These are phyloP conservation scores for Prunus mira DNA, from an alignment of 306 rosid genomes.

Conservation along the genomic window DNA sequence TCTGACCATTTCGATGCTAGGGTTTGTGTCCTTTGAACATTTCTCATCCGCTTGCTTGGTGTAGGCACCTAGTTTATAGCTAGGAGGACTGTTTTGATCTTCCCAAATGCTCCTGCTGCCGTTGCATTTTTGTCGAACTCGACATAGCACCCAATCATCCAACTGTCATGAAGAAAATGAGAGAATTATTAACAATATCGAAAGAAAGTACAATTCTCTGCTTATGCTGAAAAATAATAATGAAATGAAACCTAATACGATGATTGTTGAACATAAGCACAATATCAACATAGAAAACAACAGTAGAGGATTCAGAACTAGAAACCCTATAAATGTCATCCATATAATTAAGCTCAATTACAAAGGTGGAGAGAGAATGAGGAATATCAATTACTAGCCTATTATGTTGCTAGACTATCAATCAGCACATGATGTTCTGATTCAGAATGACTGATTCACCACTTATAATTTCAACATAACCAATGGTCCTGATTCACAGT, in stretches of 20 bases:
- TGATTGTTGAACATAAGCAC: neutral
- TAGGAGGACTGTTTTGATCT: slow-evolving; percentile 31
- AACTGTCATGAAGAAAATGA: slow-evolving; percentile 30
- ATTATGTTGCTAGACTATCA: neutral
- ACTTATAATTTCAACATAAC: neutral
- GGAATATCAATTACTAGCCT: neutral
- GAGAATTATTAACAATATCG: neutral
- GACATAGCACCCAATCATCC: slow-evolving; percentile 80
- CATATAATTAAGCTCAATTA: neutral
- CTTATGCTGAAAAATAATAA: neutral
- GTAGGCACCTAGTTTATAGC: slow-evolving; percentile 30
- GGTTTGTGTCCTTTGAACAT: slow-evolving; percentile 15
- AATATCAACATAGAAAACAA: neutral
- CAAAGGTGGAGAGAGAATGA: neutral
- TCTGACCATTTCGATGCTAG: slow-evolving; percentile 38
- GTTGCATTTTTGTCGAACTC: slow-evolving; percentile 43
- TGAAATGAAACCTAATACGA: neutral
- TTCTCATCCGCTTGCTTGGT: slow-evolving; percentile 29
- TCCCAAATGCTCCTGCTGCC: slow-evolving; percentile 38
- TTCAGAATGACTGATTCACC: neutral
- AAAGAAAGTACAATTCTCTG: neutral
- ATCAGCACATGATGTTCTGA: neutral
- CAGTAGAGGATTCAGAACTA: neutral
- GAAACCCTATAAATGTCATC: neutral
- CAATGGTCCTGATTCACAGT: neutral